Evolutionary conservation across 352 stramenopile species (phyloP), one percentile per base, ranked within the genome.

Genomic region (Phytophthora colocasiae): DNA sequence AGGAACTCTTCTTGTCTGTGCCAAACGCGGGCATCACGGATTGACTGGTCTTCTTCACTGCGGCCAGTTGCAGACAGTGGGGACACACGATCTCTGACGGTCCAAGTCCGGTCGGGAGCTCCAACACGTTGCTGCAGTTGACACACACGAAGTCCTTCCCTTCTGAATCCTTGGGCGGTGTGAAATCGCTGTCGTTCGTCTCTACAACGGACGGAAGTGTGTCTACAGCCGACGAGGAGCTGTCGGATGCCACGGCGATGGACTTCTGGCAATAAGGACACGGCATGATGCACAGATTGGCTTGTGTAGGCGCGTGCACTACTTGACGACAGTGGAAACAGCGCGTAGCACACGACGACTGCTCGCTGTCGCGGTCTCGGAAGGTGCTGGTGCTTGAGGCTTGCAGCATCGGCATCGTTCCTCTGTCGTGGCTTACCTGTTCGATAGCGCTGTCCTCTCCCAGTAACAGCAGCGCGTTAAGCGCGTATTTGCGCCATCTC

Each of bases 301-400:
- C 55, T 14, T 70, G 61, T 1, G 55, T 26, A 9, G 66, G 65
- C n/a, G 87, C 63, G 40, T 77, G 69, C 7, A 89, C 84, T 0
- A 81, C 58, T 58, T 90, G 71, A 1, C 71, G 77, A 61, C 84
- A 92, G 56, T 89, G 77, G 14, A 84, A 72, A 40, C 84, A 92
- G 11, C 81, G 80, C 11, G 85, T 71, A 0, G 73, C 50, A 26
- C 64, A 83, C 24, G 60, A 66, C 11, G 40, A 17, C 39, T 66
- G 67, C 36, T 79, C 58, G 45, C 53, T 59, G 47, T 69, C 50
- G 27, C 52, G 52, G 22, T 69, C 43, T 27, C 41, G 52, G 32
- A 56, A 47, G 7, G 66, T 61, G 22, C 50, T 61, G 34, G 54
- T 54, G 3, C 26, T 54, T 8, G 57, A 73, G 4, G 66, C 48